Percentiles rank a stretch among this genome's conserved stretches.
phyloP scores from a whole-genome alignment of 345 rosid genomes.

The Salix caprea region DNA sequence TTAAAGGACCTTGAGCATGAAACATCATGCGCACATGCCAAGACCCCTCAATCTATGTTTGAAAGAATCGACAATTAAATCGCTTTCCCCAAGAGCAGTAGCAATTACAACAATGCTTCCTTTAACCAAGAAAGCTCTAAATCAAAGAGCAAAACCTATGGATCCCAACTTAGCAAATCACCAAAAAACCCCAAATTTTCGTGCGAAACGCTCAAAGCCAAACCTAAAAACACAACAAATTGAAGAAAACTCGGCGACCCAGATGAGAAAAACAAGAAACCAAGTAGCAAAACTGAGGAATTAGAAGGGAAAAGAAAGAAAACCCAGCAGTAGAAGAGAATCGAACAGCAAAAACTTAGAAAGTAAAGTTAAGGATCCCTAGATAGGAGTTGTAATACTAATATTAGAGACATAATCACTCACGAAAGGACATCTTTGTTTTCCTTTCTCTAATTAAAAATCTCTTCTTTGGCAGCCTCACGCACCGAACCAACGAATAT shows the following conservation, averaged over 20 bases:
- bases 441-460: conserved; percentile 29
- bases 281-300: background rate
- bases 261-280: background rate
- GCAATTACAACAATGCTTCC: conserved; percentile 10
- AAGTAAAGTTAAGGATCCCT: conserved; percentile 34
- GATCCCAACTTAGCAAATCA: conserved; percentile 20
- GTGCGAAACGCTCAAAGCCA: conserved; percentile 11
- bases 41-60: conserved; percentile 26
- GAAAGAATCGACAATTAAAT: background rate
- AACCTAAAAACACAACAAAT: background rate
- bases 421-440: conserved; percentile 30
- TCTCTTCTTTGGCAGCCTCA: conserved; percentile 13
- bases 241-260: conserved; percentile 3
- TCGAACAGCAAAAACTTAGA: conserved; percentile 8
- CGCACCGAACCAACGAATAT: no score
- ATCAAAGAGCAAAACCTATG: conserved; percentile 25
- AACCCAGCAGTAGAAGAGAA: background rate
- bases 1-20: conserved; percentile 85
- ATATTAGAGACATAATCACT: conserved; percentile 27
- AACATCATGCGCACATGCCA: conserved; percentile 82
- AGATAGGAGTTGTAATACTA: conserved; percentile 13
- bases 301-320: background rate
- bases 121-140: conserved; percentile 1
- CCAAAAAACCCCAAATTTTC: conserved; percentile 14
- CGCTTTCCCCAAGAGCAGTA: conserved; percentile 1